Percentiles rank a stretch among this genome's conserved stretches.
These are phyloP conservation scores for Talaromyces liani DNA, from an alignment of 495 filamentous ascomycete genomes.

Conservation along the genomic window DNA sequence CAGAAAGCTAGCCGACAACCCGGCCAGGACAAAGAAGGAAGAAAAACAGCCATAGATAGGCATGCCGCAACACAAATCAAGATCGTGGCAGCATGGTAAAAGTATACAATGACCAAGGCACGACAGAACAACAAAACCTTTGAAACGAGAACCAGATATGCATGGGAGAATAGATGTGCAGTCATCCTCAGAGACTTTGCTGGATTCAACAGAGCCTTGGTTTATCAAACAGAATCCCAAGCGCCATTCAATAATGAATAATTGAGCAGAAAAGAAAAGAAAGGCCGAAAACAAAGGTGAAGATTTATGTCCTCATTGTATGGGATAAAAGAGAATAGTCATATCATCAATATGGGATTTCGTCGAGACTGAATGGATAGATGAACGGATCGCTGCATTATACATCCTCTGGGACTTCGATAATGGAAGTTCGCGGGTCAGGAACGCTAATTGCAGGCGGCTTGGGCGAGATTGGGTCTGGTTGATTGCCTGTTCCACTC, in stretches of 20 bases:
- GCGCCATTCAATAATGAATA: slow-evolving; percentile 15
- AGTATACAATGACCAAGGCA: slow-evolving; percentile 13
- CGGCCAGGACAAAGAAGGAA: neutral
- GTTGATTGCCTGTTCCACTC: slow-evolving; percentile 20
- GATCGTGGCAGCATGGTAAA: neutral
- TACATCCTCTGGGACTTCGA: slow-evolving; percentile 11
- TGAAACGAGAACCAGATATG: slow-evolving; percentile 12
- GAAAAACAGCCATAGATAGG: neutral
- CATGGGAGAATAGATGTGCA: neutral
- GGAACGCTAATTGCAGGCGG: slow-evolving; percentile 21
- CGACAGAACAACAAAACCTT: slow-evolving; percentile 9
- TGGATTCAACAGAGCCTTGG: slow-evolving; percentile 11
- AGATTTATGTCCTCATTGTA: neutral
- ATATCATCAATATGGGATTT: neutral
- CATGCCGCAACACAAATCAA: neutral
- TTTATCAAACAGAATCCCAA: neutral
- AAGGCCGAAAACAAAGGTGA: slow-evolving; percentile 10
- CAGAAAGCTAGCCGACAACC: slow-evolving; percentile 7
- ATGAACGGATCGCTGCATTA: neutral
- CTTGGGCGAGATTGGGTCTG: slow-evolving; percentile 19
- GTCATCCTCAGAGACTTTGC: slow-evolving; percentile 11
- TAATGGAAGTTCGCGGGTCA: neutral
- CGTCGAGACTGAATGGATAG: neutral
- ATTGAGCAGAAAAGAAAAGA: slow-evolving; percentile 13
- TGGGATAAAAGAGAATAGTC: neutral